A percentile compares a stretch with the other conserved stretches of the same genome.
phyloP scores from a whole-genome alignment of 495 filamentous ascomycete species.

The Hypomontagnella submonticulosa region DNA sequence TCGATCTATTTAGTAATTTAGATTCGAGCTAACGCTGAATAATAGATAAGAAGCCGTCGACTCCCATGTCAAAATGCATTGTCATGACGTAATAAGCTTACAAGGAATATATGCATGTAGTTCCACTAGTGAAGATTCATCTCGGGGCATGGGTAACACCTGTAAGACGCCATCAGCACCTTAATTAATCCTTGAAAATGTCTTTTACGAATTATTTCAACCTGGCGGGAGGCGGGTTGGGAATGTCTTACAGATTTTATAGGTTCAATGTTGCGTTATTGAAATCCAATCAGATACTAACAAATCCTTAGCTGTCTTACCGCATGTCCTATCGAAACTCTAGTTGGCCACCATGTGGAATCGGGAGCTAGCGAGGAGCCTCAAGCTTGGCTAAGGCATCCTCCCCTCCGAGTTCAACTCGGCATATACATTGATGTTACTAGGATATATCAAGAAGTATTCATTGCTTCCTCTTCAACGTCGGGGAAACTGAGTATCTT shows the following conservation, averaged over 20 bases:
- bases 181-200: too few relatives aligned
- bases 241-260: too few relatives aligned
- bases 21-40: neutral
- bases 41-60: neutral
- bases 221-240: too few relatives aligned
- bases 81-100: constrained; percentile 22
- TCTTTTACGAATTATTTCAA: too few relatives aligned
- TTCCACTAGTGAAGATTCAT: neutral
- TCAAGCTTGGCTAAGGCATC: constrained; percentile 6
- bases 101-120: constrained; percentile 4
- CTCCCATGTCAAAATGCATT: neutral
- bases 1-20: neutral
- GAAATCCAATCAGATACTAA: too few relatives aligned
- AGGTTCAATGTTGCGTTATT: too few relatives aligned
- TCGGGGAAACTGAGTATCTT: too few relatives aligned
- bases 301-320: neutral
- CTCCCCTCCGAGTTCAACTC: too few relatives aligned
- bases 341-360: neutral
- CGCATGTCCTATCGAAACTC: neutral
- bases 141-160: too few relatives aligned
- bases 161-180: constrained; percentile 7
- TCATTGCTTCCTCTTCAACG: too few relatives aligned
- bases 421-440: too few relatives aligned
- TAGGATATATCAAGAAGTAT: too few relatives aligned
- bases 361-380: constrained; percentile 16